Percentiles rank a stretch among this genome's conserved stretches.
These are phyloP conservation scores for Begonia peltatifolia DNA, from an alignment of 306 rosid species.

Conservation along the genomic window DNA sequence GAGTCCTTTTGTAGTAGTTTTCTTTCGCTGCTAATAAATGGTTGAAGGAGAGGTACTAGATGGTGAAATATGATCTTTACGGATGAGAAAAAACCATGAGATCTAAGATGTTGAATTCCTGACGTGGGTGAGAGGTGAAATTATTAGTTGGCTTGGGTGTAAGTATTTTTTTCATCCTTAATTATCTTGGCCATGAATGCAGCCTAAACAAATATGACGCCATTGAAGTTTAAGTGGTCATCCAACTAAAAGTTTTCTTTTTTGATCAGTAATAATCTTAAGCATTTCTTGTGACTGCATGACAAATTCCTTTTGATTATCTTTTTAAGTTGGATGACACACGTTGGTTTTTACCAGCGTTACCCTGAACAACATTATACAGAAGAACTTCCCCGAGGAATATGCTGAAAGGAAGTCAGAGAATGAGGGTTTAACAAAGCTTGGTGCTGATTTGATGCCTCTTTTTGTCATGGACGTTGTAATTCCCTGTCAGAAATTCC, in stretches of 20 bases:
- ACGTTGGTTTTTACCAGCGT: slow-evolving; percentile 46
- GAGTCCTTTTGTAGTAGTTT: not conserved
- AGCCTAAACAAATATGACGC: no score
- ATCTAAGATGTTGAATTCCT: no score
- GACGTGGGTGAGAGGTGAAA: no score
- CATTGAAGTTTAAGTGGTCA: no score
- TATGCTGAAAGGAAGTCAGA: slow-evolving; percentile 87
- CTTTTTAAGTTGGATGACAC: slow-evolving; percentile 9
- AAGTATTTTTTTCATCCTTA: no score
- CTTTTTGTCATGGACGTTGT: slow-evolving; percentile 99
- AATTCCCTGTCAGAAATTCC: slow-evolving; percentile 83
- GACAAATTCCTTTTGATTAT: slow-evolving; percentile 4
- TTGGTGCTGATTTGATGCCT: slow-evolving; percentile 76
- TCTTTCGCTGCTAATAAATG: not conserved
- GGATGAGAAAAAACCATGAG: no score
- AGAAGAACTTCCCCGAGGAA: slow-evolving; percentile 85
- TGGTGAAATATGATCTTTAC: no score
- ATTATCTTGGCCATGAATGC: no score
- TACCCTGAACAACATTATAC: slow-evolving; percentile 79
- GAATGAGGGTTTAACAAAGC: slow-evolving; percentile 43
- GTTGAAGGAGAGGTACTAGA: no score
- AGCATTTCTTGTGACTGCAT: not conserved
- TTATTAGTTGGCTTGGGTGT: no score
- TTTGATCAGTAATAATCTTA: no score
- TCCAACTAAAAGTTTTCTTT: no score